Conservation (phyloP, 331 rosid species). For the Acacia pycnantha region DNA sequence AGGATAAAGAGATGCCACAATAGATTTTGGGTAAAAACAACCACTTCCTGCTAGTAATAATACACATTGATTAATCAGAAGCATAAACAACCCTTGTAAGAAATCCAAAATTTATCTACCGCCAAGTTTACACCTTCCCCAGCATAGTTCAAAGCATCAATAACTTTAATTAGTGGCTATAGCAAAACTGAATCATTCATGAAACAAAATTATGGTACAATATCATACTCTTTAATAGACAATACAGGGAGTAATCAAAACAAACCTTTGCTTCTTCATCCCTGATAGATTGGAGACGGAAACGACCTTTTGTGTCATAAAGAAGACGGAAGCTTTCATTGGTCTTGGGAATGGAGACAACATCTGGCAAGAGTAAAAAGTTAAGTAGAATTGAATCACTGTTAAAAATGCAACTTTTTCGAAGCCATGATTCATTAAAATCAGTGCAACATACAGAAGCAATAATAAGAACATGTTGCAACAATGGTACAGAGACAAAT, state of each 20-base stretch:
- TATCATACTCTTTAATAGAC: not conserved
- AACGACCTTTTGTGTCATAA: slow-evolving; percentile 71
- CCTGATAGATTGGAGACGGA: slow-evolving; percentile 54
- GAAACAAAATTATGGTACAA: not conserved
- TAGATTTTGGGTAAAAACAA: not conserved
- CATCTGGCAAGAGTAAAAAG: slow-evolving; percentile 33
- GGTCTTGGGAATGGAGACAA: slow-evolving; percentile 65
- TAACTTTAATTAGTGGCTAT: not conserved
- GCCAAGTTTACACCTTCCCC: too few species aligned
- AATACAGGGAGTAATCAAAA: not conserved
- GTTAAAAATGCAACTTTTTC: not conserved
- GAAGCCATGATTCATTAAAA: not conserved
- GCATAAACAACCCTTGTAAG: not conserved
- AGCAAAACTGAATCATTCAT: not conserved
- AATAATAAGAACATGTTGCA: not conserved
- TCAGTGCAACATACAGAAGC: not conserved
- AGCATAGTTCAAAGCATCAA: not conserved
- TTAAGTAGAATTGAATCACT: not conserved
- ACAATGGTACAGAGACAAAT: not conserved
- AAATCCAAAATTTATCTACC: not conserved
- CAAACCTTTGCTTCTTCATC: slow-evolving; percentile 68
- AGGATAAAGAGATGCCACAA: not conserved
- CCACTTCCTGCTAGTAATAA: not conserved
- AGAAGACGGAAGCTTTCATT: slow-evolving; percentile 65
- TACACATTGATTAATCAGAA: not conserved